Evolutionary conservation across 2,329 filamentous ascomycete genomes (phyloP).

Genomic region (Acephala macrosclerotiorum): DNA sequence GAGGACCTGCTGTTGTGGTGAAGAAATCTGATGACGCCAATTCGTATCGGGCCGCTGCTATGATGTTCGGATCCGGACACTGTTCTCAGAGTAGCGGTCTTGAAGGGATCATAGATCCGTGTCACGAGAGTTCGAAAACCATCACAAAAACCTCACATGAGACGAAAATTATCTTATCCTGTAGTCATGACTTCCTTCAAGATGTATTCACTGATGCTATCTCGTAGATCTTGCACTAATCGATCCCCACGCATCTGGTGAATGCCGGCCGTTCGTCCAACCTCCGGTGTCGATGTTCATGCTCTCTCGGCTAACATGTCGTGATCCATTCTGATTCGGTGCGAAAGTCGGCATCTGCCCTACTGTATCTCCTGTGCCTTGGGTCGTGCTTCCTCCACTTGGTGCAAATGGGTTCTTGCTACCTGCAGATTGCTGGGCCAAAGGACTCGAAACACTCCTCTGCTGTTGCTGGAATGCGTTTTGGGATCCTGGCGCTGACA

Average conservation of each 20-base stretch:
- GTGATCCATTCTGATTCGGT: constrained; percentile 37
- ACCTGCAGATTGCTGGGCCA: constrained; percentile 29
- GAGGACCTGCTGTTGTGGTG: not conserved
- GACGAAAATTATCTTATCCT: not conserved
- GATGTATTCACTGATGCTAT: constrained; percentile 27
- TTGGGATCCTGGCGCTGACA: constrained; percentile 1
- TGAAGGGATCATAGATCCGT: not conserved
- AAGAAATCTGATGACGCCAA: not conserved
- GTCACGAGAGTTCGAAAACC: constrained; percentile 1
- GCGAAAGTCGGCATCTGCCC: constrained; percentile 34
- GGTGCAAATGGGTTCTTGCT: constrained; percentile 45
- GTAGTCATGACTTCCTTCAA: not conserved
- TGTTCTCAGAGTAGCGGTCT: not conserved
- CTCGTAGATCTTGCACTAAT: constrained; percentile 51
- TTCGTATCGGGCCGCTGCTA: not conserved
- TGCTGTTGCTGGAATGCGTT: constrained; percentile 25
- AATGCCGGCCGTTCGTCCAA: constrained; percentile 75
- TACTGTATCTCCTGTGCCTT: constrained; percentile 37
- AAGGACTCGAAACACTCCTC: constrained; percentile 29
- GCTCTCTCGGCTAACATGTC: constrained; percentile 73
- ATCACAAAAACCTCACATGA: not conserved
- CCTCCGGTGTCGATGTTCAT: constrained; percentile 55
- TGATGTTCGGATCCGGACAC: not conserved
- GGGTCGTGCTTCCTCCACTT: constrained; percentile 31
- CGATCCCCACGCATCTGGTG: constrained; percentile 81